Percentiles rank a stretch among this genome's conserved stretches.
Evolutionary conservation across 2,329 filamentous ascomycete genomes (phyloP).

Genomic region (Macrophomina phaseolina): DNA sequence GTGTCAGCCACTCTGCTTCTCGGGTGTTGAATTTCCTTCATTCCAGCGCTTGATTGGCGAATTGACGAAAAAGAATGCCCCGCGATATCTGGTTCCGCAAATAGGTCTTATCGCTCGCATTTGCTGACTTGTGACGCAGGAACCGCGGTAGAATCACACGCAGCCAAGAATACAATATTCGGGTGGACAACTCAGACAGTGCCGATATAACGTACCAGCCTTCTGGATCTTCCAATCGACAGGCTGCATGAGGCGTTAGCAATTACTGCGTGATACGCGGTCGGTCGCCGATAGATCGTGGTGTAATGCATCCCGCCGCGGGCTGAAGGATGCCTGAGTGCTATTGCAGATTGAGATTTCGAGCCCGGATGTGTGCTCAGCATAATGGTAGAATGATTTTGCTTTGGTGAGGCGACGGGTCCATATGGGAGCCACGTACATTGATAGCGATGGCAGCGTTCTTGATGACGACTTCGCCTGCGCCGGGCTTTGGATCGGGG

Average conservation of each 20-base stretch:
- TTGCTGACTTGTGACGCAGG: constrained; percentile 13
- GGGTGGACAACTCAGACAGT: too few relatives aligned
- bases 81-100: not conserved
- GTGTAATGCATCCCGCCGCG: not conserved
- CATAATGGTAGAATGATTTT: too few relatives aligned
- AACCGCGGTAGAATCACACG: not conserved
- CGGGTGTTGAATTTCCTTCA: not conserved
- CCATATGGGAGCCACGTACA: not conserved
- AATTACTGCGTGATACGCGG: not conserved
- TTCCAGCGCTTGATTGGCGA: not conserved
- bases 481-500: constrained; percentile 36
- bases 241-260: not conserved
- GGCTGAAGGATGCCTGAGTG: not conserved
- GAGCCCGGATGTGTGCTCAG: not conserved
- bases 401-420: not conserved
- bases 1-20: not conserved
- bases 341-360: not conserved
- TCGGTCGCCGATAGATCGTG: too few relatives aligned
- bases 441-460: constrained; percentile 43
- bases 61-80: not conserved
- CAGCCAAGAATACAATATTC: not conserved
- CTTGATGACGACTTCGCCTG: constrained; percentile 42
- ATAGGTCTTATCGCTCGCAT: not conserved
- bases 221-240: constrained; percentile 22
- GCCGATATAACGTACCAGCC: not conserved